Evolutionary conservation across 192 early-diverging fungal species (phyloP).

Genomic region (Spizellomyces punctatus): DNA sequence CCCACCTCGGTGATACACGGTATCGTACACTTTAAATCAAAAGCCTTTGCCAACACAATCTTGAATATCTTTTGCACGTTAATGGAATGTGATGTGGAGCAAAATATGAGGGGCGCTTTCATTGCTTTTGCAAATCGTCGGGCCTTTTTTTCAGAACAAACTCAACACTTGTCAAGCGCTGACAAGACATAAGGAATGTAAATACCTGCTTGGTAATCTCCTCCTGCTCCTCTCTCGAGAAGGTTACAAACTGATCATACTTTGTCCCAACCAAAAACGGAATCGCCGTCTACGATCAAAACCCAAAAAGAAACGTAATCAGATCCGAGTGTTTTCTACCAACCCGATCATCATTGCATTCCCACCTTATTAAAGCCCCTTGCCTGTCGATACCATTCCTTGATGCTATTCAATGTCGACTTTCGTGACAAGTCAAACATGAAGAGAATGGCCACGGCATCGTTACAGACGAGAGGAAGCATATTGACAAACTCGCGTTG

Average conservation of each 20-base stretch:
- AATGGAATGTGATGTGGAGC: constrained; percentile 90
- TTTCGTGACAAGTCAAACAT: constrained; percentile 95
- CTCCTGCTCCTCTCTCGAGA: constrained; percentile 86
- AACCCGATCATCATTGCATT: neutral
- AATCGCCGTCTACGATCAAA: constrained; percentile 82
- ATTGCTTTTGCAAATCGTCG: constrained; percentile 90
- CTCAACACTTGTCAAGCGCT: neutral
- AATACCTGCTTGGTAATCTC: constrained; percentile 87
- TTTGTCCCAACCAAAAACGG: constrained; percentile 96
- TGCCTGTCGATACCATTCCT: constrained; percentile 97
- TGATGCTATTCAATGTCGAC: constrained; percentile 88
- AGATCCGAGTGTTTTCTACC: neutral
- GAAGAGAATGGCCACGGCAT: constrained; percentile 92
- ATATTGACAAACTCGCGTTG: constrained; percentile 97
- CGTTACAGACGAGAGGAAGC: constrained; percentile 95
- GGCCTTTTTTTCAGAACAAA: constrained; percentile 44
- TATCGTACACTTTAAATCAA: constrained; percentile 92
- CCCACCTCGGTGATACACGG: constrained; percentile 90
- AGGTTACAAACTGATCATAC: constrained; percentile 89
- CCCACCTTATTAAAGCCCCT: constrained; percentile 90
- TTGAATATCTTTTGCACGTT: constrained; percentile 99
- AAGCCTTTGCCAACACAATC: constrained; percentile 90
- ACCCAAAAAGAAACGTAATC: neutral
- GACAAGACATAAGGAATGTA: neutral
- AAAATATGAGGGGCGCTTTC: constrained; percentile 93